A percentile compares a stretch with the other conserved stretches of the same genome.
phyloP scores from a whole-genome alignment of 768 basidiomycete species.

The Royoungia palumana region DNA sequence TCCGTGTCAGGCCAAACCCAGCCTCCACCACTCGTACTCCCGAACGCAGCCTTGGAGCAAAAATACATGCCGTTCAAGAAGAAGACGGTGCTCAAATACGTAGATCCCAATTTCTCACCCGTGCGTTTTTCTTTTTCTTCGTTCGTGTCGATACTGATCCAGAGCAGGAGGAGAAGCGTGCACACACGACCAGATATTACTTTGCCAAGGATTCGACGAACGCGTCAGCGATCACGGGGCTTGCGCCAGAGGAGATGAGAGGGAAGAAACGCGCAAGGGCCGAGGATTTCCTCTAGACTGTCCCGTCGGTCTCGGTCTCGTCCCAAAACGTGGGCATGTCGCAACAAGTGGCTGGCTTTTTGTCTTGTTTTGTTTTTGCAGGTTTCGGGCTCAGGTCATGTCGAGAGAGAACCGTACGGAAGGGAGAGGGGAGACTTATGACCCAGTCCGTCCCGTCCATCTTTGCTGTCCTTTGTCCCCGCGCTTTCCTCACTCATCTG shows the following conservation, averaged over 20 bases:
- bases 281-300: slow-evolving; percentile 70
- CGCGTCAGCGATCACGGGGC: slow-evolving; percentile 27
- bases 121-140: slow-evolving; percentile 39
- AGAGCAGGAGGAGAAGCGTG: slow-evolving; percentile 72
- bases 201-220: slow-evolving; percentile 42
- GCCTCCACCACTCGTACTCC: slow-evolving; percentile 40
- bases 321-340: slow-evolving; percentile 26
- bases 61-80: slow-evolving; percentile 76
- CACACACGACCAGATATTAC: slow-evolving; percentile 61
- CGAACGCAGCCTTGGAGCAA: slow-evolving; percentile 57
- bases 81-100: slow-evolving; percentile 66
- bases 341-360: slow-evolving; percentile 30
- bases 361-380: no score
- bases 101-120: slow-evolving; percentile 75
- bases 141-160: not conserved
- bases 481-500: slow-evolving; percentile 27
- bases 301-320: slow-evolving; percentile 29
- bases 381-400: slow-evolving; percentile 24
- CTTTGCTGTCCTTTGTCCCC: slow-evolving; percentile 23
- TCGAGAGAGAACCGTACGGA: slow-evolving; percentile 10
- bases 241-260: slow-evolving; percentile 53
- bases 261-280: slow-evolving; percentile 85
- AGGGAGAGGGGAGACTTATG: slow-evolving; percentile 30
- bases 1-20: slow-evolving; percentile 24
- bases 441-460: slow-evolving; percentile 37